These are phyloP conservation scores for Chrysophaeum taylorii DNA, from an alignment of 352 stramenopile species.

Conservation along the genomic window DNA sequence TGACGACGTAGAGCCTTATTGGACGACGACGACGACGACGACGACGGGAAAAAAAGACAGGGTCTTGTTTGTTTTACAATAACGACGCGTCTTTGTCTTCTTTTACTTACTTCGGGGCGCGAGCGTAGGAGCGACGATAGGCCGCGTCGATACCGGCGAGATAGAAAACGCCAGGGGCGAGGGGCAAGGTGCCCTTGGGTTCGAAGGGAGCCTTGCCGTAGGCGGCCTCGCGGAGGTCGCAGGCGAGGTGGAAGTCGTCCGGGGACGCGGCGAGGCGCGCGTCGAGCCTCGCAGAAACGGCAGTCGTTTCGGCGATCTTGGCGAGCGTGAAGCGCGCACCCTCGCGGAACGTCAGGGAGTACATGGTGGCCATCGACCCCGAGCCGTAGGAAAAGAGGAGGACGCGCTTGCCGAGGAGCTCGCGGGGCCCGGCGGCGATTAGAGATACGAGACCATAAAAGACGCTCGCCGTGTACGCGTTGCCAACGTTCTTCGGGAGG, in stretches of 20 bases:
- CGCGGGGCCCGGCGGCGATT: constrained; percentile 47
- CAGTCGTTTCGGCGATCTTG: constrained; percentile 65
- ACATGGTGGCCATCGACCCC: constrained; percentile 89
- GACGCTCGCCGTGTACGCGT: constrained; percentile 91
- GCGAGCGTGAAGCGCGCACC: constrained; percentile 62
- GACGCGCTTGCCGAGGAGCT: constrained; percentile 58
- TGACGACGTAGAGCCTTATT: no score
- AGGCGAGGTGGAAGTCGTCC: constrained; percentile 73
- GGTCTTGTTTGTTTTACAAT: no score
- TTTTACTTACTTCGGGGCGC: no score
- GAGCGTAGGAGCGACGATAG: constrained; percentile 70
- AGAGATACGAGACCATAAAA: constrained; percentile 89
- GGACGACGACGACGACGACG: no score
- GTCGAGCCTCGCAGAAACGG: constrained; percentile 64
- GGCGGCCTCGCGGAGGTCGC: constrained; percentile 71
- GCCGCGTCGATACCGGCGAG: constrained; percentile 74
- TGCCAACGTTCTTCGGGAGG: constrained; percentile 72
- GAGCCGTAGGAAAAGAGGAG: constrained; percentile 93
- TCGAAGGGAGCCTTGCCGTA: constrained; percentile 57
- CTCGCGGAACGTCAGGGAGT: constrained; percentile 37
- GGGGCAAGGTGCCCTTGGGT: constrained; percentile 43
- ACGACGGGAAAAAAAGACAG: no score
- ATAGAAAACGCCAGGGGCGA: constrained; percentile 71
- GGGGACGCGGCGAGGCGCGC: constrained; percentile 64
- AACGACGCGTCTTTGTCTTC: no score